Evolutionary conservation across 768 basidiomycete genomes (phyloP), one percentile per base, ranked within the genome.

Genomic region (Pholiota conissans): DNA sequence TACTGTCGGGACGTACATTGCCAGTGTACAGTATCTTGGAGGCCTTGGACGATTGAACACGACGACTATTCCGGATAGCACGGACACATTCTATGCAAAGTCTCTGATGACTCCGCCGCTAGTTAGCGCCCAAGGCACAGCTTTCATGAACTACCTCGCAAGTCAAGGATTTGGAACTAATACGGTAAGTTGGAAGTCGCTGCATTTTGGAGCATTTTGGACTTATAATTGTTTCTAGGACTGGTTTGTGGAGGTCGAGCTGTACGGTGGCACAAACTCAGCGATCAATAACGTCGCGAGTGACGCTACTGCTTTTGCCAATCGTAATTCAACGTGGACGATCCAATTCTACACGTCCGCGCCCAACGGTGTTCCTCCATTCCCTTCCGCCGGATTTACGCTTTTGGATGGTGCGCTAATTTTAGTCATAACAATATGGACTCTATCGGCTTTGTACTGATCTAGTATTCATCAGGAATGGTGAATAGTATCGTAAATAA

Each of bases 261-360:
- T 79, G 0, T 80, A 75, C 35, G 79, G 79, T 20, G 80, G 81
- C 8, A 62, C 66, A 2, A 76, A 77, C 54, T 82, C 81, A 5
- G 76, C 71, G 5, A 74, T 83, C 60, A 80, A 79, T 60, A 60
- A 71, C 11, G 73, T 81, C 3, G 58, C 73, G 7, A 34, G 67
- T 7, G 63, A 74, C 39, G 73, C 71, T 1, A 81, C 80, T 0
- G 75, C 83, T 0, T 85, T 82, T 58, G 74, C 70, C 0, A 75
- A 78, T 54, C 71, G 83, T 20, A 68, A 67, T 57, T 73, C 76
- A 1, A 63, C 78, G 39, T 81, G 81, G 51, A 77, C 74, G 3
- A 73, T 83, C 53, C 82, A 84, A 63, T 68, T 83, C 55, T 83
- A 84, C 61, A 79, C 79, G 0, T 79, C 78, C 0, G 73, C 78